Percentiles rank a stretch among this genome's conserved stretches.
phyloP scores from a whole-genome alignment of 2,329 filamentous ascomycete species.

The Boeremia lycopersici region DNA sequence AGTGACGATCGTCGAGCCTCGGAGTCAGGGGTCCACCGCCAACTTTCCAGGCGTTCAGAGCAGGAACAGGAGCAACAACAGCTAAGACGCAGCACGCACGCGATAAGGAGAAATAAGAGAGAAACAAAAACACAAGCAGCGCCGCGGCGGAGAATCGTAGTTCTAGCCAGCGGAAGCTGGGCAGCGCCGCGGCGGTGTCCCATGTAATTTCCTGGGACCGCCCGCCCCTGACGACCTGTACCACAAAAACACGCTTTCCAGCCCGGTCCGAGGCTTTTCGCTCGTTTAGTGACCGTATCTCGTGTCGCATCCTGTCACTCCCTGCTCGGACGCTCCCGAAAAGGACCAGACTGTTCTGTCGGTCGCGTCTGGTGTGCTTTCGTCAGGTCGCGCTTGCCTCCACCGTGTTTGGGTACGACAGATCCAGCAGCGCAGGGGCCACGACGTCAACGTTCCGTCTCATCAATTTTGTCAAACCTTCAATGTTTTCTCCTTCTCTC shows the following conservation, averaged over 20 bases:
- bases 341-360: not conserved
- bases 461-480: conserved; percentile 1
- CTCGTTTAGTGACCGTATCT: not conserved
- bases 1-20: not conserved
- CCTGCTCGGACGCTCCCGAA: not conserved
- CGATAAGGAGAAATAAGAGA: conserved; percentile 3
- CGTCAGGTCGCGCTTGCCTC: not conserved
- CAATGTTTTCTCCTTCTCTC: conserved; percentile 1
- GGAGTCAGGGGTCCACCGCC: conserved; percentile 3
- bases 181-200: not conserved
- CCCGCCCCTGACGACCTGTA: conserved; percentile 14
- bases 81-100: not conserved
- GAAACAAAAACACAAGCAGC: conserved; percentile 2
- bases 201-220: conserved; percentile 13
- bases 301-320: not conserved
- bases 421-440: not conserved
- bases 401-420: not conserved
- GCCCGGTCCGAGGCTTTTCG: conserved; percentile 4
- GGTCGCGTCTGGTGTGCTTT: not conserved
- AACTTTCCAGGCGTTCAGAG: conserved; percentile 1
- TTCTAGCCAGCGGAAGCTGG: conserved; percentile 11
- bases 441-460: conserved; percentile 2
- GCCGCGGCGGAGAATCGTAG: conserved; percentile 1
- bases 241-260: conserved; percentile 9
- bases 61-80: not conserved